Evolutionary conservation across 768 basidiomycete genomes (phyloP).

Genomic region (Psilocybe sp.): DNA sequence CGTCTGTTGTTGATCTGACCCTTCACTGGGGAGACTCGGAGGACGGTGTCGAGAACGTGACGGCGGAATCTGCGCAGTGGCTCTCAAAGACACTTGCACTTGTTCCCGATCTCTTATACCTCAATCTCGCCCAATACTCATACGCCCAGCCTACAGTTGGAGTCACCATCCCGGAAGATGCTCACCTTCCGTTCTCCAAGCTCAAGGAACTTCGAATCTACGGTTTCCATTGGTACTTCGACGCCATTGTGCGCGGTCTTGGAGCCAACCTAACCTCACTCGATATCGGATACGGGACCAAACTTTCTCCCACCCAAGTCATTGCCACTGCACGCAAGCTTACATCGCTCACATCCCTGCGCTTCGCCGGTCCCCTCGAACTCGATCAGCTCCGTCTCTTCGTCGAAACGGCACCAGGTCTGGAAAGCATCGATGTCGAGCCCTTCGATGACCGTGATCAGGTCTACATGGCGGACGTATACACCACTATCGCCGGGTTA

Average conservation of each 20-base stretch:
- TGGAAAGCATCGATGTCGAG: constrained; percentile 1
- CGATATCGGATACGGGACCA: constrained; percentile 7
- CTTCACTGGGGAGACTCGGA: constrained; percentile 7
- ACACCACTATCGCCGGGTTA: neutral
- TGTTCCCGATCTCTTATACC: constrained; percentile 2
- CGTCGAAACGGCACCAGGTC: neutral
- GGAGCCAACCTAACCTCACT: constrained; percentile 1
- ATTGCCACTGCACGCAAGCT: constrained; percentile 1
- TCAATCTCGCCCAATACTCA: constrained; percentile 4
- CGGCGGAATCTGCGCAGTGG: neutral
- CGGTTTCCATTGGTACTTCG: constrained; percentile 7
- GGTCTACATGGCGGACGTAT: neutral
- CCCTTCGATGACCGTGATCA: constrained; percentile 4
- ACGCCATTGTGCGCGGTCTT: neutral
- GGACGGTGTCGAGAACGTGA: constrained; percentile 3
- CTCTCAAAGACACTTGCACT: neutral
- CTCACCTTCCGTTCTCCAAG: constrained; percentile 2
- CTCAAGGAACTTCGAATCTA: constrained; percentile 2
- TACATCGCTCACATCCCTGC: neutral
- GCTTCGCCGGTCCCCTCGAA: neutral
- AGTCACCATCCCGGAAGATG: neutral
- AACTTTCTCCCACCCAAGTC: neutral
- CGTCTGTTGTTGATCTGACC: constrained; percentile 2
- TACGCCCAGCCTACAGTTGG: neutral
- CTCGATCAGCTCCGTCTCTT: neutral